Conservation (phyloP, 352 stramenopile species). For the Phytopythium oedochilum region DNA sequence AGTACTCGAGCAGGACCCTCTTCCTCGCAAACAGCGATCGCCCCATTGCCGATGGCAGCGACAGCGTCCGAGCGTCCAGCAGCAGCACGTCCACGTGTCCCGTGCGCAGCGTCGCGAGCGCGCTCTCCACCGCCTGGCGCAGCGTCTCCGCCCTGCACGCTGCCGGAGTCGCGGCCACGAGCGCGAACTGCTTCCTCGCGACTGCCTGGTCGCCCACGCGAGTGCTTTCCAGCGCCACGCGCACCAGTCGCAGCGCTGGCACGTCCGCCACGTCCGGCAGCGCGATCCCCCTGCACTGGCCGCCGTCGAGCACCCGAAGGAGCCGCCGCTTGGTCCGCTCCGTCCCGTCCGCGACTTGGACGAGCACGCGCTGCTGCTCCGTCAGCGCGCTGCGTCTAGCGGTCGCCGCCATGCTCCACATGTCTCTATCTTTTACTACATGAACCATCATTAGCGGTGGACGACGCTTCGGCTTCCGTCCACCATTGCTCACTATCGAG, state of each 20-base stretch:
- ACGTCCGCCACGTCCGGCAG: slow-evolving; percentile 28
- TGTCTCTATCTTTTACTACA: slow-evolving; percentile 12
- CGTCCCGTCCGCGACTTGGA: slow-evolving; percentile 24
- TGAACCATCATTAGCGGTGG: too few species aligned
- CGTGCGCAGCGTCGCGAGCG: slow-evolving; percentile 26
- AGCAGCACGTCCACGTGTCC: slow-evolving; percentile 41
- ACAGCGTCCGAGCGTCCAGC: slow-evolving; percentile 20
- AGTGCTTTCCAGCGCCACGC: slow-evolving; percentile 17
- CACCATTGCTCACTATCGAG: background rate
- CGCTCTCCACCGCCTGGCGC: slow-evolving; percentile 17
- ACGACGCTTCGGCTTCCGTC: slow-evolving; percentile 8
- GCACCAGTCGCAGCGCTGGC: slow-evolving; percentile 19
- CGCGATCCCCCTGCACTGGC: slow-evolving; percentile 31
- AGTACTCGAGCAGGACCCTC: slow-evolving; percentile 33
- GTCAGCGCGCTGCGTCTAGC: slow-evolving; percentile 26
- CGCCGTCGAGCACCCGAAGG: slow-evolving; percentile 18
- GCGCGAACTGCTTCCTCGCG: slow-evolving; percentile 18
- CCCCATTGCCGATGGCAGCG: background rate
- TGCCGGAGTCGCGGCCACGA: slow-evolving; percentile 18
- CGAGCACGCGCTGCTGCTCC: slow-evolving; percentile 43
- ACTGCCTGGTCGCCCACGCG: slow-evolving; percentile 23
- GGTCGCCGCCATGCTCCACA: slow-evolving; percentile 48
- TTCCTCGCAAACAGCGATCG: slow-evolving; percentile 30
- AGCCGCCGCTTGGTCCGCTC: slow-evolving; percentile 21
- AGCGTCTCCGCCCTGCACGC: slow-evolving; percentile 17